These are phyloP conservation scores for Eucalyptus dawsonii DNA, from an alignment of 345 rosid genomes.

Conservation along the genomic window DNA sequence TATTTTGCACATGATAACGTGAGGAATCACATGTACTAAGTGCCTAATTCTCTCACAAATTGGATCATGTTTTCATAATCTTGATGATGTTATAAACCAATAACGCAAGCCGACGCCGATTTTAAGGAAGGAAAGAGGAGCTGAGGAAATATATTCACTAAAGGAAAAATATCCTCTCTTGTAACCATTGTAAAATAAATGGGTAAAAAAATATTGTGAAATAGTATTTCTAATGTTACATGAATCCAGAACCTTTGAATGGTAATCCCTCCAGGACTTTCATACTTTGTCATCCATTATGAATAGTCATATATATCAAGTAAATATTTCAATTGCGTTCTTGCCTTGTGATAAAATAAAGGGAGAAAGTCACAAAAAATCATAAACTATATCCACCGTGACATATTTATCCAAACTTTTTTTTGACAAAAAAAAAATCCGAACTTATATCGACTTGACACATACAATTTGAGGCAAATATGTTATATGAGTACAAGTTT, in stretches of 20 bases:
- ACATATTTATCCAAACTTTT: no score
- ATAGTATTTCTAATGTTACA: not conserved
- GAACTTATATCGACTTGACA: no score
- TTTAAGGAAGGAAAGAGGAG: not conserved
- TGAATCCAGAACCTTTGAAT: not conserved
- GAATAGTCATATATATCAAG: not conserved
- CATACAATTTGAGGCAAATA: no score
- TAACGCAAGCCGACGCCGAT: not conserved
- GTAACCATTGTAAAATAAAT: not conserved
- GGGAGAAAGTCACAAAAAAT: no score
- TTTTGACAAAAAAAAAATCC: no score
- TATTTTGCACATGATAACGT: not conserved
- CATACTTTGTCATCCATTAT: not conserved
- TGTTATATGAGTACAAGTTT: no score
- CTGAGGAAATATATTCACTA: not conserved
- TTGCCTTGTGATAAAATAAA: not conserved
- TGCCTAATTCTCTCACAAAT: not conserved
- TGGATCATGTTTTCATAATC: not conserved
- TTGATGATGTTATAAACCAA: not conserved
- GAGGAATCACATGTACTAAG: not conserved
- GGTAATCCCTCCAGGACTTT: not conserved
- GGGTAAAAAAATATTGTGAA: not conserved
- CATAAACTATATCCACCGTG: no score
- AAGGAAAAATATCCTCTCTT: not conserved
- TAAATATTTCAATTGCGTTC: not conserved